Conservation (phyloP, 257 asterid species). For the Solanum chiquidenum region DNA sequence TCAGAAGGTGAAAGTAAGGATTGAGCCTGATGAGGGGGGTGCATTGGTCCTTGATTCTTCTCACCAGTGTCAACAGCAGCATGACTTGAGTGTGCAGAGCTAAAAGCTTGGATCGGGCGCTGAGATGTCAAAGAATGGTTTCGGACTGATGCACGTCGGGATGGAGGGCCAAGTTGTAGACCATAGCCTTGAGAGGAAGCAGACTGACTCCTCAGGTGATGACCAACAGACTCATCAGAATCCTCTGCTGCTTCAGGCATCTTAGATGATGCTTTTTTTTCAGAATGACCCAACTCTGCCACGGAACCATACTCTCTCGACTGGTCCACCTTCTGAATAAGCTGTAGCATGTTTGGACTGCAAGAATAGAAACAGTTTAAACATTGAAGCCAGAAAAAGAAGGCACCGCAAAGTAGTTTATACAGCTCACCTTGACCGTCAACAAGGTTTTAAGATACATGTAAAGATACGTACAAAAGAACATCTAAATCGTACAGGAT, state of each 20-base stretch:
- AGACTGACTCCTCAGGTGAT: slow-evolving; percentile 46
- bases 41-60: slow-evolving; percentile 20
- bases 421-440: neutral
- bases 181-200: slow-evolving; percentile 74
- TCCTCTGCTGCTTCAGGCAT: slow-evolving; percentile 36
- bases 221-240: slow-evolving; percentile 36
- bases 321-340: slow-evolving; percentile 87
- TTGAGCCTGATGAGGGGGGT: slow-evolving; percentile 29
- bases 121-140: slow-evolving; percentile 35
- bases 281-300: slow-evolving; percentile 32
- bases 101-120: slow-evolving; percentile 24
- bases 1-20: slow-evolving; percentile 28
- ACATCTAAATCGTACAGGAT: neutral
- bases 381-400: neutral
- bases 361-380: slow-evolving; percentile 10
- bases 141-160: slow-evolving; percentile 36
- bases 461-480: neutral
- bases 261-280: slow-evolving; percentile 34
- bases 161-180: slow-evolving; percentile 90
- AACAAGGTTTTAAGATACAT: neutral
- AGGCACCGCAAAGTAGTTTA: neutral
- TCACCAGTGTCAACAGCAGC: slow-evolving; percentile 35
- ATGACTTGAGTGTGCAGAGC: slow-evolving; percentile 25
- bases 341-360: slow-evolving; percentile 92
- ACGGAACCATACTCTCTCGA: slow-evolving; percentile 33